Conservation (phyloP, 352 stramenopile species). For the Thraustotheca clavata region DNA sequence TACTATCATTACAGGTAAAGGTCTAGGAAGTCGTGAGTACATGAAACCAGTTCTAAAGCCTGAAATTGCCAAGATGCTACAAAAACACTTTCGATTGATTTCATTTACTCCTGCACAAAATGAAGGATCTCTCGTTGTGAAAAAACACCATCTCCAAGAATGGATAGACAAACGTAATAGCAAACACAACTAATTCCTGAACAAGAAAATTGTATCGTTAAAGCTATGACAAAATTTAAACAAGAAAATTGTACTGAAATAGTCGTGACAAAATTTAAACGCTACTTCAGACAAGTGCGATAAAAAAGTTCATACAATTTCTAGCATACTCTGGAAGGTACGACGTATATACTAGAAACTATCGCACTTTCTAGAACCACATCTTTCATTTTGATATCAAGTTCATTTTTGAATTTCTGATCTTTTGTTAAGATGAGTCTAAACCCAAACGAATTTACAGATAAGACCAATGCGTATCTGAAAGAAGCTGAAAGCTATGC, state of each 20-base stretch:
- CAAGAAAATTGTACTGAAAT: no score
- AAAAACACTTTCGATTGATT: constrained; percentile 7
- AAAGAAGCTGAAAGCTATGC: constrained; percentile 36
- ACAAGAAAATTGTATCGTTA: no score
- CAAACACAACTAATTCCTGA: no score
- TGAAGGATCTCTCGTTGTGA: not conserved
- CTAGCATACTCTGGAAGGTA: not conserved
- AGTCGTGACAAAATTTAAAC: no score
- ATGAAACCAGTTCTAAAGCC: constrained; percentile 48
- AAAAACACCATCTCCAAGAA: constrained; percentile 7
- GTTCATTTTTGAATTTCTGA: constrained; percentile 2
- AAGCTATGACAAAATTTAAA: no score
- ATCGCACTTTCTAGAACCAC: constrained; percentile 1
- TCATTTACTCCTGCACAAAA: constrained; percentile 13
- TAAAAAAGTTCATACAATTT: not conserved
- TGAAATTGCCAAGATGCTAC: constrained; percentile 43
- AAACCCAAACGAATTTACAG: constrained; percentile 69
- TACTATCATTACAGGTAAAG: constrained; percentile 65
- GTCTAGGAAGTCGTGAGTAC: constrained; percentile 47
- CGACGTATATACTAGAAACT: constrained; percentile 16
- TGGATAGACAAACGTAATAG: not conserved
- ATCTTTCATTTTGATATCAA: no score
- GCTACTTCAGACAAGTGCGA: not conserved
- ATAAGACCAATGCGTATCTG: constrained; percentile 69
- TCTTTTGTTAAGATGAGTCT: constrained; percentile 21